Evolutionary conservation across 2,329 filamentous ascomycete genomes (phyloP), one percentile per base, ranked within the genome.

Genomic region (Penicillium decumbens): DNA sequence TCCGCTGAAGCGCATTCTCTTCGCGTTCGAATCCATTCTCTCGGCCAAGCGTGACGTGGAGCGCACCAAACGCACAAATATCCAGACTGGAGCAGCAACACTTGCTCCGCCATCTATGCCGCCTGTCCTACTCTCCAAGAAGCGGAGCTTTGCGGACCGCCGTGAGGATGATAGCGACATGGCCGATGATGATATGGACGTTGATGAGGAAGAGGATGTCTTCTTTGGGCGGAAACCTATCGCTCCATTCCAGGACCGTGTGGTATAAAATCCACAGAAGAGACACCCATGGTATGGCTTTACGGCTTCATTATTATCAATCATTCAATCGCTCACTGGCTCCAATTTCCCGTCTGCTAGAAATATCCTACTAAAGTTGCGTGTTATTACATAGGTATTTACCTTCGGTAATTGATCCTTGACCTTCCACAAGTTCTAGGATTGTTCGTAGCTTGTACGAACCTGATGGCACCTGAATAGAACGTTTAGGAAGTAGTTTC

Each of bases 1-100:
- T 20, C 53, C 62, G 3, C 54, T 71, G 50, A 68, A 64, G 41
- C 62, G 65, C 1, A 54, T 71, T 23, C 60, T 76, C 12, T 37
- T 53, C 23, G 64, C 70, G 9, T 73, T 75, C 40, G 69, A 72
- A 12, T 61, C 64, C 1, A 73, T 76, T 28, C 59, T 75, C 27
- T 52, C 61, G 27, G 74, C 74, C 4, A 74, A 74, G 54, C 62
- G 72, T 7, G 71, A 74, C 49, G 72, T 76, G 15, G 61, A 68
- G 30, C 61, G 50, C 15, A 57, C 63, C 7, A 64, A 44, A 32
- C 57, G 54, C 28, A 37, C 25, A 15, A 41, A 28, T 10, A 41
- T 27, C 13, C 50, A 38, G 35, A 40, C 50, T 37, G 49, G 43
- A 23, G 44, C 51, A 29, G 39, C 51, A n/a, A 48, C 37, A 9